These are phyloP conservation scores for Fusarium vanettenii DNA, from an alignment of 2,329 filamentous ascomycete genomes.

Conservation along the genomic window DNA sequence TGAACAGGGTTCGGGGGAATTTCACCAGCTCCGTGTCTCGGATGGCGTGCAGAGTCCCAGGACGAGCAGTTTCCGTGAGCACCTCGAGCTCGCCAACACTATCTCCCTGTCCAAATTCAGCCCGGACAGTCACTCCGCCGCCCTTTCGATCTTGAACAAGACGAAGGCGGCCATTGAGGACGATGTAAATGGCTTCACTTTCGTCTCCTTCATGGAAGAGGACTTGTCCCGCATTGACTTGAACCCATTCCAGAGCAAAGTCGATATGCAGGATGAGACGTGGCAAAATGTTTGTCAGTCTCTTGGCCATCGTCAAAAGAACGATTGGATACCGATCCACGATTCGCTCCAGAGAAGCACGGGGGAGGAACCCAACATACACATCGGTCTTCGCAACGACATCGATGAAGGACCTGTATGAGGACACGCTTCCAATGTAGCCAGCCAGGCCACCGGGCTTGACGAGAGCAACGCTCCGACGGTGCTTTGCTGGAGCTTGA, in stretches of 20 bases:
- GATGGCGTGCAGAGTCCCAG: constrained; percentile 93
- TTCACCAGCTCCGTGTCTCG: constrained; percentile 96
- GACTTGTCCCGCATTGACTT: constrained; percentile 93
- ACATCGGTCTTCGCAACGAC: constrained; percentile 98
- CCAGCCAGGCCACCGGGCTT: constrained; percentile 95
- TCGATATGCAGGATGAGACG: constrained; percentile 95
- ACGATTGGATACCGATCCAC: constrained; percentile 94
- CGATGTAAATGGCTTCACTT: constrained; percentile 98
- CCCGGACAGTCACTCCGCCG: constrained; percentile 85
- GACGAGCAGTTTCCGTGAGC: constrained; percentile 91
- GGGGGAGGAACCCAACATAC: constrained; percentile 93
- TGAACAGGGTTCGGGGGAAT: constrained; percentile 95
- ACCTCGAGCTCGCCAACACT: constrained; percentile 98
- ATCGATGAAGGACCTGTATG: constrained; percentile 95
- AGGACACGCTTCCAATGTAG: constrained; percentile 94
- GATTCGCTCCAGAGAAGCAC: constrained; percentile 87
- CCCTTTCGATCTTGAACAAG: constrained; percentile 85
- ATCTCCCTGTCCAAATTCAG: constrained; percentile 96
- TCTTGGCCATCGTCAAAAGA: constrained; percentile 93
- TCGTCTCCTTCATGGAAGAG: constrained; percentile 95
- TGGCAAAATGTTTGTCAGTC: constrained; percentile 88
- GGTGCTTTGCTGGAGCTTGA: constrained; percentile 56
- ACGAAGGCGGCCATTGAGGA: constrained; percentile 90
- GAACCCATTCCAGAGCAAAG: constrained; percentile 98
- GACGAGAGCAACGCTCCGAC: constrained; percentile 85